A percentile compares a stretch with the other conserved stretches of the same genome.
Evolutionary conservation across 208 protist species (phyloP).

Genomic region (Trypanosoma mega): DNA sequence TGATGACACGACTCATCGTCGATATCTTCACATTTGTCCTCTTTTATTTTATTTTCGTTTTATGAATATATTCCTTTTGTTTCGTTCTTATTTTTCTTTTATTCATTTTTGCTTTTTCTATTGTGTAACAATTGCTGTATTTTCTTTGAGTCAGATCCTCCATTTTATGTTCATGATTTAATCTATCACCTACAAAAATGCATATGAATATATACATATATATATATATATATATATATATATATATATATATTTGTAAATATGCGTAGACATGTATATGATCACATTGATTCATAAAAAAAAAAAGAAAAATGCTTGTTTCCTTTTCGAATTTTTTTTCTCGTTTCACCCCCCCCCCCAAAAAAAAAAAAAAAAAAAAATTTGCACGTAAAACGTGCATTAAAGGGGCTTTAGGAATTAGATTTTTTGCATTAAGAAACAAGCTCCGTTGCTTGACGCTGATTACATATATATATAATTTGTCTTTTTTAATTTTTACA

Average conservation of each 20-base stretch:
- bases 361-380: not conserved
- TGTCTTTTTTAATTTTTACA: too few species aligned
- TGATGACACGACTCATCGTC: constrained; percentile 1
- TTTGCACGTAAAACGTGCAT: too few species aligned
- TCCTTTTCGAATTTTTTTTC: constrained; percentile 4
- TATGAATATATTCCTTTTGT: constrained; percentile 6
- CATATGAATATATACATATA: too few species aligned
- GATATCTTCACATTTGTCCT: not conserved
- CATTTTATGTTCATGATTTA: too few species aligned
- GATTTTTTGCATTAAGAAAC: too few species aligned
- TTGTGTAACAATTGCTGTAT: not conserved
- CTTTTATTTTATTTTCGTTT: not conserved
- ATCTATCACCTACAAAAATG: too few species aligned
- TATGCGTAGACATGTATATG: not conserved
- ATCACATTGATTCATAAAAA: not conserved
- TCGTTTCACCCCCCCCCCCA: not conserved
- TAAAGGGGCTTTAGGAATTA: too few species aligned
- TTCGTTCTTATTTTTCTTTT: constrained; percentile 6
- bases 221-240: constrained; percentile 12
- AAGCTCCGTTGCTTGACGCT: too few species aligned
- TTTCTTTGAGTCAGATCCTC: too few species aligned
- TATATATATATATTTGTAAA: constrained; percentile 9
- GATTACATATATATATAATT: too few species aligned
- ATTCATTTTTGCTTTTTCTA: constrained; percentile 6
- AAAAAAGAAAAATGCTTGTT: too few species aligned